Evolutionary conservation across 441 rosid species (phyloP).

Genomic region (Eutrema salsugineum): DNA sequence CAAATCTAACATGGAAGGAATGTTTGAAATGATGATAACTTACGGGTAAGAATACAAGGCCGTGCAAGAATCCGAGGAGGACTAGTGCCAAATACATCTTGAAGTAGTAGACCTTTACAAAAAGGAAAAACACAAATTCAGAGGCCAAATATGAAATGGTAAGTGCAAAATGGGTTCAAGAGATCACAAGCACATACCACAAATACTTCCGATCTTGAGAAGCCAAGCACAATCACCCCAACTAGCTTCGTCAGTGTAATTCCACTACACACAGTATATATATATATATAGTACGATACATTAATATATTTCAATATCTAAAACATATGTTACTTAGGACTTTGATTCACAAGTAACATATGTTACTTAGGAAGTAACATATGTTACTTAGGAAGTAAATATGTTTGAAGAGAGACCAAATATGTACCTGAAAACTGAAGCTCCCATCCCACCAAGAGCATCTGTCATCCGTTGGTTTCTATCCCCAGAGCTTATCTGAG

Average conservation of each 20-base stretch:
- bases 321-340: not conserved
- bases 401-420: slow-evolving; percentile 1
- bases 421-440: slow-evolving; percentile 98
- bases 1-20: not conserved
- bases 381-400: not conserved
- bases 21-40: slow-evolving; percentile 25
- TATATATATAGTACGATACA: too few relatives aligned
- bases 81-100: slow-evolving; percentile 96
- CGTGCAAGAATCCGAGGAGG: slow-evolving; percentile 94
- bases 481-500: slow-evolving; percentile 80
- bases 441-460: slow-evolving; percentile 92
- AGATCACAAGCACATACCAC: slow-evolving; percentile 53
- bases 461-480: slow-evolving; percentile 81
- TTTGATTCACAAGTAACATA: not conserved
- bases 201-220: slow-evolving; percentile 94
- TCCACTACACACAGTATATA: slow-evolving; percentile 54
- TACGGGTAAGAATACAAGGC: slow-evolving; percentile 93
- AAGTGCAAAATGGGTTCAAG: not conserved
- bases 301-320: not conserved
- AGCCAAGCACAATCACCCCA: slow-evolving; percentile 94
- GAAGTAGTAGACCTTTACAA: slow-evolving; percentile 84
- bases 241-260: slow-evolving; percentile 95
- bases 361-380: not conserved
- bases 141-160: not conserved
- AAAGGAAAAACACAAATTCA: not conserved